Evolutionary conservation across 495 filamentous ascomycete genomes (phyloP).

Genomic region (Zalerion maritima): DNA sequence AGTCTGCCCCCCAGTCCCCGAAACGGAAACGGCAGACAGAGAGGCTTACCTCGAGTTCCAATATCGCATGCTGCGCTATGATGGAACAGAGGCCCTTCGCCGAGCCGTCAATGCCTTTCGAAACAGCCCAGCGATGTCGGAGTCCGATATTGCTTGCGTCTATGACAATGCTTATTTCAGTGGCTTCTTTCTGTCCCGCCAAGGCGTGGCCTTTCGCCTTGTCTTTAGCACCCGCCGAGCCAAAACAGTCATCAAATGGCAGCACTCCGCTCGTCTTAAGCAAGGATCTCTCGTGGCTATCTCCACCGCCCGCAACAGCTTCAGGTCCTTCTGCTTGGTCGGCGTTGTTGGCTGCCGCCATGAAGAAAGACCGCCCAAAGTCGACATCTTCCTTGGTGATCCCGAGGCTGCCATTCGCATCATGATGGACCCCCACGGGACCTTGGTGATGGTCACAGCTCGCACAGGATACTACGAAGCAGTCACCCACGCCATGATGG

Average conservation of each 20-base stretch:
- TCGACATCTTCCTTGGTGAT: constrained; percentile 61
- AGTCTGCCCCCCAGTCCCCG: constrained; percentile 21
- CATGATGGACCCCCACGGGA: constrained; percentile 51
- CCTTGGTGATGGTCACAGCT: constrained; percentile 69
- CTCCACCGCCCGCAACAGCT: constrained; percentile 46
- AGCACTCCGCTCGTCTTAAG: constrained; percentile 56
- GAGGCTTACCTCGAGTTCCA: constrained; percentile 45
- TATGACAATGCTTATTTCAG: constrained; percentile 64
- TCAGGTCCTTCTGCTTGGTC: constrained; percentile 50
- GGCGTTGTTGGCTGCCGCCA: constrained; percentile 56
- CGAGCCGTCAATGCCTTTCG: constrained; percentile 38
- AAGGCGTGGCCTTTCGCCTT: constrained; percentile 51
- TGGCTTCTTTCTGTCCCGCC: constrained; percentile 43
- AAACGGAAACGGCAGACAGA: constrained; percentile 27
- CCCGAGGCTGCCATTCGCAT: constrained; percentile 38
- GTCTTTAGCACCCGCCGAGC: constrained; percentile 56
- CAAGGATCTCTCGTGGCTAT: constrained; percentile 59
- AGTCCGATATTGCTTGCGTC: constrained; percentile 42
- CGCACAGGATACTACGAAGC: constrained; percentile 61
- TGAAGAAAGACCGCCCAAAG: constrained; percentile 37
- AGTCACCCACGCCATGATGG: constrained; percentile 51
- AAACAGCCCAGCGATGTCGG: constrained; percentile 31
- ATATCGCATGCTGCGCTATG: constrained; percentile 52
- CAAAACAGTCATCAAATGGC: constrained; percentile 59
- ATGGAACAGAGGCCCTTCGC: constrained; percentile 43